Base-by-base conservation (phyloP, 23 red algal species). In the Cyanidium caldarium region DNA sequence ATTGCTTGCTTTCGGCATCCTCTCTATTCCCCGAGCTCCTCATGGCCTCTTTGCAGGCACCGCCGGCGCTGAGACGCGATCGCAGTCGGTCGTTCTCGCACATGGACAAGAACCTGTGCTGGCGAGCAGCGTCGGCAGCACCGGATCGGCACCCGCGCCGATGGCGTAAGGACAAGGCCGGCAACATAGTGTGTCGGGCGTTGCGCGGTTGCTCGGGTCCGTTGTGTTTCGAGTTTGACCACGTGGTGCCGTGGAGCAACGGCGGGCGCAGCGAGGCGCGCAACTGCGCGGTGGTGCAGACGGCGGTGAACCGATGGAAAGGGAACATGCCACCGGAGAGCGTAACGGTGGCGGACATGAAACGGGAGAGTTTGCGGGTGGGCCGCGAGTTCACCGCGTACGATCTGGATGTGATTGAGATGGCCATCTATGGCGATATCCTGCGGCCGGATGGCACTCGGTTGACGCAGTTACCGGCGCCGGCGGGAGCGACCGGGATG, bases 211-310 rank as follows among this genome's bases (percentile, higher is more conserved):
- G 51, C 51, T 10, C 19, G 3, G 51, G 51, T 12, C 51, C 51
- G 23, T 28, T 61, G 7, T 61, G 51, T 28, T 61, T 28, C 23
- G 51, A 61, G 51, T 61, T 28, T 28, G 51, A 61, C 51, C 51
- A 61, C 23, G n/a, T 16, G 7, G 23, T 28, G 21, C 51, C 51
- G 7, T 61, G 51, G 51, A 25, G 51, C 51, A 12, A 61, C 7
- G 51, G 51, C 31, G 51, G 51, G 5, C 51, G 51, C 51, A 28
- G n/a, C 19, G 51, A 61, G n/a, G 19, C 51, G 5, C 7, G 10
- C 51, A 61, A 61, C 51, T 61, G 51, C 51, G 51, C 19, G n/a
- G 51, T 61, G 19, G n/a, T 61, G 13, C 51, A 61, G 23, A 61
- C 51, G 5, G 7, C 51, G 5, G 13, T 25, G 7, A 61, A 61